A percentile compares a stretch with the other conserved stretches of the same genome.
phyloP scores from a whole-genome alignment of 345 rosid species.

The Brassica incana region DNA sequence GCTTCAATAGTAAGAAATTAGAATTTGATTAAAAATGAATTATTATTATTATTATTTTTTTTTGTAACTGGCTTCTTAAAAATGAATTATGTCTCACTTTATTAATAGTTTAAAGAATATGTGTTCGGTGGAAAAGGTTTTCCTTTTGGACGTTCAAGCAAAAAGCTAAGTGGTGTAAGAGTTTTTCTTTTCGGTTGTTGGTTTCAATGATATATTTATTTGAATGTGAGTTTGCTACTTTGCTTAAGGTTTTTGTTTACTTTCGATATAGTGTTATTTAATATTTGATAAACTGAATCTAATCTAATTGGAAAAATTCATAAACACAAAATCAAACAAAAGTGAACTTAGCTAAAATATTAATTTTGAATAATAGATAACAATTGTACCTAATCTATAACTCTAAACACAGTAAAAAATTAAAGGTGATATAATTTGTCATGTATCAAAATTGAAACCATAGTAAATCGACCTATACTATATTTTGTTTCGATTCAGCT shows the following conservation, averaged over 20 bases:
- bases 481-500: too few relatives aligned
- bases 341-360: background rate
- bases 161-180: background rate
- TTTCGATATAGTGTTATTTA: background rate
- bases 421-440: too few relatives aligned
- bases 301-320: background rate
- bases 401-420: background rate
- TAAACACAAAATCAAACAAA: background rate
- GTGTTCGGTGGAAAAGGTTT: constrained; percentile 23
- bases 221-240: background rate
- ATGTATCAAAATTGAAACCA: background rate
- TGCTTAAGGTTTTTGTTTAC: background rate
- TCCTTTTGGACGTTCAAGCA: background rate
- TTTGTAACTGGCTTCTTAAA: background rate
- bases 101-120: background rate
- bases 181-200: background rate
- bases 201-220: background rate
- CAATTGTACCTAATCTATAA: background rate
- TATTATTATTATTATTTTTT: background rate
- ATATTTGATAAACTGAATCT: background rate
- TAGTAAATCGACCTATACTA: too few relatives aligned
- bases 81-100: constrained; percentile 11
- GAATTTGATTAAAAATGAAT: background rate
- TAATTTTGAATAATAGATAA: background rate
- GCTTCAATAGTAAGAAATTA: background rate